Base-by-base conservation (phyloP, 345 rosid genomes). In the Lumnitzera racemosa region DNA sequence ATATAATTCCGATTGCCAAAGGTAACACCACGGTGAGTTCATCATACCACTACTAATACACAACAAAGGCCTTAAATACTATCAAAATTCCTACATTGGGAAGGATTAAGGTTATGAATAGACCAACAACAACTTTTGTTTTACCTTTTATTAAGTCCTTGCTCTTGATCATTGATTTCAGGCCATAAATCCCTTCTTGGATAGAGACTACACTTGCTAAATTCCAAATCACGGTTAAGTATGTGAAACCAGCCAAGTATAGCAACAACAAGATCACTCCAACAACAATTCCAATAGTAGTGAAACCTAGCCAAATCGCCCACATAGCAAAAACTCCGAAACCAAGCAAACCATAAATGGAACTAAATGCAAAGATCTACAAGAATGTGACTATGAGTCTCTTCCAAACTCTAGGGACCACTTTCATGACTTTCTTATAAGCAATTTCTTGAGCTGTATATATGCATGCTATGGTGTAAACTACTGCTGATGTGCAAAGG, bases 361-460 rank as follows among this genome's bases (percentile, higher is more conserved):
- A 53, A 17, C 61, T 2, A 36, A 71, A 48, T 7, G 10, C 49
- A 53, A 73, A 81, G 25, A 58, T 61, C 58, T 76, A 76, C 12
- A 81, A 15, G 49, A 84, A 74, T 2, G 90, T 84, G 47, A 78
- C 60, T 64, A 76, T 58, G 10, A 84, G 65, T 23, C 82, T 67
- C 77, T 76, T 78, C 87, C 85, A 85, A 0, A 80, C 88, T 64
- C 59, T 74, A 0, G 87, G 83, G n/a, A 85, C 83, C 0, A 78
- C 82, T 25, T 66, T 69, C 56, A 76, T 66, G 59, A 78, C 78
- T 53, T 69, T 74, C 24, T 23, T 55, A 61, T 82, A 82, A 1
- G 59, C 59, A 24, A 76, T 41, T 2, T 72, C 72, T 50, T 72
- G 49, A 51, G 64, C 71, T 1, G 83, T 76, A 63, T 74, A 78